Evolutionary conservation across 2,329 filamentous ascomycete species (phyloP), one percentile per base, ranked within the genome.

Genomic region (Didymellaceae sp.): DNA sequence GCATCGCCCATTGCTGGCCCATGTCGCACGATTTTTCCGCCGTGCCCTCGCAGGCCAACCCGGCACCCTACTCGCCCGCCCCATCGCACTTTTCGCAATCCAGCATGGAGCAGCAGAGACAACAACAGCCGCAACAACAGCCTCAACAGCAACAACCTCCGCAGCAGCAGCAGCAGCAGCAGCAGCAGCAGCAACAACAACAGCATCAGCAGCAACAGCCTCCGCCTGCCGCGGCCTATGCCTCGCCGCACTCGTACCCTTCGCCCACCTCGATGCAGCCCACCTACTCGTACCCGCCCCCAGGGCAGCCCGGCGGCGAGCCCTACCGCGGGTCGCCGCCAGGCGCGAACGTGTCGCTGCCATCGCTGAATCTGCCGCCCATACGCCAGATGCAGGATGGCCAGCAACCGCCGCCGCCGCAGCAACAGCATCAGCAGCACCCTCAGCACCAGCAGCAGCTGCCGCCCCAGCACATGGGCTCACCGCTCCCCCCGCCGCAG

Each of bases 401-500:
- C 62, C 74, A 75, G 73, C 65, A 58, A 30, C 60, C 61, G 31
- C 68, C 49, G 52, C 72, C 33, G 59, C 71, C 55, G 61, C 71
- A 70, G 55, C 73, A 81, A 16, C 78, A 79, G 10, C 72, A 82
- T 54, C 79, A 80, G 60, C 74, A 74, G 71, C 63, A 71, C 46
- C 60, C 57, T 13, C 61, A 38, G 68, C 52, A 28, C 26, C 26
- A 9, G 11, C 26, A 59, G 21, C 65, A 58, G 37, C 62, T 63
- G 51, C 71, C 39, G 60, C 71, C 58, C 61, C 72, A 71, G 57
- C 72, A 75, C 54, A 82, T 82, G 70, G 78, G 77, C 54, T 82
- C 82, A 25, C 78, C 80, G 11, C 72, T 82, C 56, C 80, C 80
- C 33, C 80, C 81, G 45, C 76, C 80, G 13, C 80, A 79, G 69